A percentile compares a stretch with the other conserved stretches of the same genome.
phyloP scores from a whole-genome alignment of 352 stramenopile genomes.

The Phytophthora foliorum region DNA sequence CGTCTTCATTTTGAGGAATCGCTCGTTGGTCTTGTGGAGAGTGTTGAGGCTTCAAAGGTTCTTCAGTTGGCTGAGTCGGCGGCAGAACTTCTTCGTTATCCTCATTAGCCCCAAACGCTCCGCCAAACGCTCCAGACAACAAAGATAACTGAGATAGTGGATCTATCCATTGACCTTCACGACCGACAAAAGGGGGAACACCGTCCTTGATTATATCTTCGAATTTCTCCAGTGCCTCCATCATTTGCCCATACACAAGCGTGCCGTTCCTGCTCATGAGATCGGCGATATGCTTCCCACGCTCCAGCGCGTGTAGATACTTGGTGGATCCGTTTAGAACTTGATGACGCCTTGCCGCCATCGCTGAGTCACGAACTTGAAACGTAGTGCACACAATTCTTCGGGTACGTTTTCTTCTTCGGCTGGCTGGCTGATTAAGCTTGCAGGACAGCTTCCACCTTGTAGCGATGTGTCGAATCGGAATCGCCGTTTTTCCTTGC shows the following conservation, averaged over 20 bases:
- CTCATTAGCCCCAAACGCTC: too few species aligned
- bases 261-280: conserved; percentile 20
- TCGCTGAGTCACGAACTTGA: conserved; percentile 6
- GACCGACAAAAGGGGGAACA: conserved; percentile 9
- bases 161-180: background rate
- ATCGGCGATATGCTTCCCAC: conserved; percentile 12
- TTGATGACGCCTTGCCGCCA: background rate
- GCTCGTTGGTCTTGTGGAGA: too few species aligned
- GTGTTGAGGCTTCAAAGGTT: too few species aligned
- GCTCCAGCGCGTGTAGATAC: conserved; percentile 1
- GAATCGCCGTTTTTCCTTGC: conserved; percentile 1
- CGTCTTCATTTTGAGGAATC: too few species aligned
- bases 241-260: conserved; percentile 6
- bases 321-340: conserved; percentile 10
- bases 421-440: conserved; percentile 7
- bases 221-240: conserved; percentile 12
- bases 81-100: background rate
- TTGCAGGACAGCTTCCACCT: conserved; percentile 7
- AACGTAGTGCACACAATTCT: conserved; percentile 7
- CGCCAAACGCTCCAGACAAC: too few species aligned
- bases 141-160: background rate
- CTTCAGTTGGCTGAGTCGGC: too few species aligned
- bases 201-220: conserved; percentile 16
- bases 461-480: conserved; percentile 3
- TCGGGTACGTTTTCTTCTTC: conserved; percentile 7